phyloP scores from a whole-genome alignment of 805 yeast genomes.

The Metschnikowia hibisci region DNA sequence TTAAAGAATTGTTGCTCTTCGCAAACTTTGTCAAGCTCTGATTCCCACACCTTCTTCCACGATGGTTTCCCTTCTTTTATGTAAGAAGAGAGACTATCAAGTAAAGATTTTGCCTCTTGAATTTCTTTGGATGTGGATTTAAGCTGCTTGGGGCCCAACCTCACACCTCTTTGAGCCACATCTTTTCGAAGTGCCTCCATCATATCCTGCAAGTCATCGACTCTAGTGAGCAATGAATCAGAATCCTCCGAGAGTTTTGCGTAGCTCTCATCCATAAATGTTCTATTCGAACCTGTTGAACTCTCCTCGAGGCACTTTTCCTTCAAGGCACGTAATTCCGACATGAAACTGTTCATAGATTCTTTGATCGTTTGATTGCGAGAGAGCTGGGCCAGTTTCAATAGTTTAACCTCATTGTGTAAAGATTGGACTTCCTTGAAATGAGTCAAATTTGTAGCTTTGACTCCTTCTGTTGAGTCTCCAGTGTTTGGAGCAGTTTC shows the following conservation, averaged over 20 bases:
- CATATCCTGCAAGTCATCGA: constrained; percentile 88
- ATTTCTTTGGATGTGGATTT: constrained; percentile 64
- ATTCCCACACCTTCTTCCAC: constrained; percentile 92
- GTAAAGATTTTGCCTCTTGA: constrained; percentile 47
- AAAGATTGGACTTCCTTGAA: constrained; percentile 29
- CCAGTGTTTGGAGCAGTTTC: not conserved
- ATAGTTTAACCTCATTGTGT: constrained; percentile 55
- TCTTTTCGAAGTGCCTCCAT: constrained; percentile 87
- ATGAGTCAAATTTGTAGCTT: constrained; percentile 8
- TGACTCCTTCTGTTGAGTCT: constrained; percentile 6
- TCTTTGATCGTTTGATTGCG: constrained; percentile 41
- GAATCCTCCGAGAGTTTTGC: constrained; percentile 69
- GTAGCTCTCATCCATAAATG: constrained; percentile 76
- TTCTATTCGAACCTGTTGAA: constrained; percentile 37
- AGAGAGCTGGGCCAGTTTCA: constrained; percentile 52
- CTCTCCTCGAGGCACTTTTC: constrained; percentile 37
- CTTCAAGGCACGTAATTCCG: constrained; percentile 50
- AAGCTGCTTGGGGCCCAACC: constrained; percentile 73
- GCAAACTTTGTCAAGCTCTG: constrained; percentile 82
- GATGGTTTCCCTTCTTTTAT: constrained; percentile 69
- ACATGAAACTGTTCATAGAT: constrained; percentile 42
- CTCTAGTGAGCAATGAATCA: constrained; percentile 66
- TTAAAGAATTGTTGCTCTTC: constrained; percentile 93
- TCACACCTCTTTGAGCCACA: constrained; percentile 86
- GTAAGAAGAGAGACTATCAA: constrained; percentile 54